Base-by-base conservation (phyloP, 768 basidiomycete species). In the Coprinopsis strossmayeri region DNA sequence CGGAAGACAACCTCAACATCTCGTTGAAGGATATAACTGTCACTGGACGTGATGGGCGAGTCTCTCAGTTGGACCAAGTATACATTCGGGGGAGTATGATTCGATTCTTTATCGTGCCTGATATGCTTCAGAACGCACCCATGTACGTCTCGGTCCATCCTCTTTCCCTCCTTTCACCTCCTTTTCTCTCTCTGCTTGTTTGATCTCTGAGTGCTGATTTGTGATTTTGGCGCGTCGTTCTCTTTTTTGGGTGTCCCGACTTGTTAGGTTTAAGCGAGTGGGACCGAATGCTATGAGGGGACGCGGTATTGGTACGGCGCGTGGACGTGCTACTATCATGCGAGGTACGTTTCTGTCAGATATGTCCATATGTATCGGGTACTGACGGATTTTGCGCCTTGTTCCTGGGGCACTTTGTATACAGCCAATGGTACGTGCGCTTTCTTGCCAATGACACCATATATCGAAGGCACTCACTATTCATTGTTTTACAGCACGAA, bases 71-170 rank as follows among this genome's bases (percentile, higher is more conserved):
- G 44, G 96, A 98, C 71, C 95, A 97, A 67, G 95, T 97, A 26
- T 99, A 99, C 69, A 99, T 99, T 58, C 78, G 96, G 58, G 96
- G 96, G 50, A 94, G 92, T 65, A 96, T 97, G 90, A 76, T 97
- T 56, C 79, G 96, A 55, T 98, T 96, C 75, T 95, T 98, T 71
- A 97, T 98, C 65, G 96, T 99, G 18, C 96, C 96, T 48, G 96
- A 98, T 68, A 97, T 99, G 90, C 73, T 99, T 57, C 90, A 97
- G 64, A 98, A 98, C 65, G 96, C 96, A 12, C 96, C 96, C 17
- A 99, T 99, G 96, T 94, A 62, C 48, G 47, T 54, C n/a, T n/a
- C n/a, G 35, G 30, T 35, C 50, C 30, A 7, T 32, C 30, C 30
- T 34, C 28, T 11, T 47, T 26, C 3, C 9, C 2, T n/a, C 37